These are phyloP conservation scores for Botrytis porri DNA, from an alignment of 2,329 filamentous ascomycete genomes.

Conservation along the genomic window DNA sequence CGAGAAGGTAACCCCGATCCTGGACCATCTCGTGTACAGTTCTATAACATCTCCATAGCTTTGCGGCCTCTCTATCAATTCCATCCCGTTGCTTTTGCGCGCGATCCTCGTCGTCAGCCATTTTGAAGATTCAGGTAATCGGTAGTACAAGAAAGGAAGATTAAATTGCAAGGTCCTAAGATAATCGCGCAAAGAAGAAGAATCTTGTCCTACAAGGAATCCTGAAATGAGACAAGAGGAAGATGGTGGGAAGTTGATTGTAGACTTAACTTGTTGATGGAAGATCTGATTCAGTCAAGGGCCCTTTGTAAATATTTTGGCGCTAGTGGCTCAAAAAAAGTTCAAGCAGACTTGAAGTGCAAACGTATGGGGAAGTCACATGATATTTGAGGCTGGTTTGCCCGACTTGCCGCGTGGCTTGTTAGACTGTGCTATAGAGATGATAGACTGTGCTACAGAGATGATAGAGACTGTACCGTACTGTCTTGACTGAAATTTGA, in stretches of 20 bases:
- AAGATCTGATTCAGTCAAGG: background rate
- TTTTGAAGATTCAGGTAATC: slow-evolving; percentile 20
- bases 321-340: slow-evolving; percentile 16
- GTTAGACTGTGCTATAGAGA: background rate
- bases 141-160: background rate
- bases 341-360: background rate
- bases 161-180: background rate
- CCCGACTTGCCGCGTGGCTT: background rate
- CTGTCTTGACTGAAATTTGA: background rate
- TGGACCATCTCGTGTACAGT: slow-evolving; percentile 94
- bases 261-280: background rate
- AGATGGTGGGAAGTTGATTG: background rate
- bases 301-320: slow-evolving; percentile 17
- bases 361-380: background rate
- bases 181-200: background rate
- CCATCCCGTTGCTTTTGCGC: slow-evolving; percentile 36
- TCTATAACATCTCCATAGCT: slow-evolving; percentile 90
- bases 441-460: too few species aligned
- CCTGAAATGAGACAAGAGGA: too few species aligned
- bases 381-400: background rate
- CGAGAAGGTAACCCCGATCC: slow-evolving; percentile 88
- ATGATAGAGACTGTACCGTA: background rate
- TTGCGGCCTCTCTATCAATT: slow-evolving; percentile 47
- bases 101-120: slow-evolving; percentile 36
- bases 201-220: background rate